Evolutionary conservation across 2,329 filamentous ascomycete species (phyloP).

Genomic region (Ceratocystis diversiconidia): DNA sequence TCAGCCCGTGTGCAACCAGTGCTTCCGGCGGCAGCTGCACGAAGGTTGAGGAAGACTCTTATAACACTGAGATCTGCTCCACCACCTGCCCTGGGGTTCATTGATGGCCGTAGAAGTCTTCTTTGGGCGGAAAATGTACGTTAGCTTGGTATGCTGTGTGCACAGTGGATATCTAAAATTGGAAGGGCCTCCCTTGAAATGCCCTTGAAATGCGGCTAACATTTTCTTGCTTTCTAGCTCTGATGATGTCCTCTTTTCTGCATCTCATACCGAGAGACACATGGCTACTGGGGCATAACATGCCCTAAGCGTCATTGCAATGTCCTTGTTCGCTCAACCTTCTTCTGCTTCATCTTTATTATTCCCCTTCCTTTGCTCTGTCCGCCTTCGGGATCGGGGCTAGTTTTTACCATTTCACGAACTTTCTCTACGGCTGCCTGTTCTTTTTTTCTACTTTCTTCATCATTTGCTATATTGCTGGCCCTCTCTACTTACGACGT

Average conservation of each 20-base stretch:
- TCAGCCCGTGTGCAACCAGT: conserved; percentile 5
- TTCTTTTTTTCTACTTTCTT: background rate
- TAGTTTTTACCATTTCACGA: background rate
- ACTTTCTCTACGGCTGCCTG: background rate
- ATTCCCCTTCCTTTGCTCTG: background rate
- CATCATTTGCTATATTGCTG: background rate
- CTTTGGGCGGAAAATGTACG: background rate
- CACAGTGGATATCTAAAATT: background rate
- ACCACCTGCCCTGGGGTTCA: background rate
- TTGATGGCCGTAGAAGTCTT: background rate
- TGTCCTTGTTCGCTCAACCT: background rate
- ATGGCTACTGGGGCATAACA: background rate
- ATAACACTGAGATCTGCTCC: background rate
- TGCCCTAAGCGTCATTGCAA: background rate
- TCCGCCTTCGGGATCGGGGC: background rate
- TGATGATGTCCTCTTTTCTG: background rate
- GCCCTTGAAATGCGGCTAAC: background rate
- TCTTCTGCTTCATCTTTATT: background rate
- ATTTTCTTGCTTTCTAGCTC: background rate
- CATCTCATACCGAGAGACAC: background rate
- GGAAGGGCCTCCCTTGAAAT: background rate
- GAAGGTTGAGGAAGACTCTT: background rate
- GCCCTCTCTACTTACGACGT: background rate
- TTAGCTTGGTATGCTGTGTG: background rate
- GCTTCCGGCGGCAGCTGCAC: background rate